A percentile compares a stretch with the other conserved stretches of the same genome.
Evolutionary conservation across 2,329 filamentous ascomycete species (phyloP).

Genomic region (Stagonosporopsis vannaccii): DNA sequence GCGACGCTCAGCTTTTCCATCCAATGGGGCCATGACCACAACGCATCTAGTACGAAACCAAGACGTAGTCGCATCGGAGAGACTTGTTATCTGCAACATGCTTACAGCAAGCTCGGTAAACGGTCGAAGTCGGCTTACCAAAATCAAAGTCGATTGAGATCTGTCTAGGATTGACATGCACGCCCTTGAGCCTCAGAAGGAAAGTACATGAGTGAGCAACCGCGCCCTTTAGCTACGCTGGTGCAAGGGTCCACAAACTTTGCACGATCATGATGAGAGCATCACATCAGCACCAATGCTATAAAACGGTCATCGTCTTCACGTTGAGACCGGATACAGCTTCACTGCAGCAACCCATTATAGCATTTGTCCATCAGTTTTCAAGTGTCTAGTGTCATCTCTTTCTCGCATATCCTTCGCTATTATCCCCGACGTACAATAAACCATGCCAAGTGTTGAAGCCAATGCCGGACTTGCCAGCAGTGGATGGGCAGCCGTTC

Average conservation of each 20-base stretch:
- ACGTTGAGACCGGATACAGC: neutral
- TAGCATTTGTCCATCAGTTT: neutral
- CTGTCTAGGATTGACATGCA: neutral
- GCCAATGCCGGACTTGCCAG: neutral
- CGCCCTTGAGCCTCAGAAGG: neutral
- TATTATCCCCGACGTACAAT: neutral
- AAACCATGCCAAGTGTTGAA: neutral
- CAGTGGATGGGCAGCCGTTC: conserved; percentile 43
- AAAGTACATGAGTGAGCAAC: neutral
- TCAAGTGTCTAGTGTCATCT: neutral
- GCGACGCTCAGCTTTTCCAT: neutral
- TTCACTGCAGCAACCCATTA: neutral
- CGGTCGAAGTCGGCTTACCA: neutral
- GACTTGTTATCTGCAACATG: neutral
- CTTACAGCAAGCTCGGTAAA: neutral
- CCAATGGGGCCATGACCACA: neutral
- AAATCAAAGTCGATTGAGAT: neutral
- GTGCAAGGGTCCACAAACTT: neutral
- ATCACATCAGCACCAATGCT: neutral
- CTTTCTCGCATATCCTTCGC: neutral
- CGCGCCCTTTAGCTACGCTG: conserved; percentile 4
- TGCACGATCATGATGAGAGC: neutral
- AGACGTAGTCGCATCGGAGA: neutral
- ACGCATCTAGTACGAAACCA: neutral
- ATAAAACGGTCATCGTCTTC: neutral